Base-by-base conservation (phyloP, 1,284 basidiomycete species). In the Fistulinella staudtii region DNA sequence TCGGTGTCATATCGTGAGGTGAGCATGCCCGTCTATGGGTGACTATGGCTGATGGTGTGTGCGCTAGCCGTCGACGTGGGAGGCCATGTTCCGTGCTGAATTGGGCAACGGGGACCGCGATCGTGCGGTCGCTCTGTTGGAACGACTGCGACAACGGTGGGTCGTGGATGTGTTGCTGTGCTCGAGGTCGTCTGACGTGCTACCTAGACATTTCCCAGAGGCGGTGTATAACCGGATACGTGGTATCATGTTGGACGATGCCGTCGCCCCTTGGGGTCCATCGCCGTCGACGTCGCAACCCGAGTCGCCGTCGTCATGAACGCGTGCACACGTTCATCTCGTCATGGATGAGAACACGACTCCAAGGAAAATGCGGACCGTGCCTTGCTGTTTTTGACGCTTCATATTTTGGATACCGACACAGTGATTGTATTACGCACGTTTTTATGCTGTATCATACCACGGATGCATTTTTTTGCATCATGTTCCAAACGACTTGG, bases 1-100 rank as follows among this genome's bases (percentile, higher is more conserved):
- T 79, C 74, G 17, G 79, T 79, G 15, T 89, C 97, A 2, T 95
- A 88, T 67, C 83, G 94, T 51, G 95, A 98, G 75, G 93, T 94
- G 49, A 68, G 82, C 57, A 14, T 5, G 65, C 56, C 22, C 1
- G 2, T 5, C n/a, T 65, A 60, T 18, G 30, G 22, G 23, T 36
- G 9, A 4, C n/a, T 46, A 17, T 35, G n/a, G 28, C 43, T 42
- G 39, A 45, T 43, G 14, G 29, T 33, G 22, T 24, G 41, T 37
- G 36, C 49, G 30, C 3, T 55, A 89, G 82, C 85, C 89, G 14
- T 90, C 88, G 33, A 90, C 90, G 1, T 93, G 89, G 84, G 93
- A 96, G 63, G 82, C 82, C 5, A 99, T 99, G 93, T 85, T 99
- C 52, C 80, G 90, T 17, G 90, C 90, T 4, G 96, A 99, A 65